Conservation (phyloP, 1,284 basidiomycete genomes). For the Puccinia novopanici region DNA sequence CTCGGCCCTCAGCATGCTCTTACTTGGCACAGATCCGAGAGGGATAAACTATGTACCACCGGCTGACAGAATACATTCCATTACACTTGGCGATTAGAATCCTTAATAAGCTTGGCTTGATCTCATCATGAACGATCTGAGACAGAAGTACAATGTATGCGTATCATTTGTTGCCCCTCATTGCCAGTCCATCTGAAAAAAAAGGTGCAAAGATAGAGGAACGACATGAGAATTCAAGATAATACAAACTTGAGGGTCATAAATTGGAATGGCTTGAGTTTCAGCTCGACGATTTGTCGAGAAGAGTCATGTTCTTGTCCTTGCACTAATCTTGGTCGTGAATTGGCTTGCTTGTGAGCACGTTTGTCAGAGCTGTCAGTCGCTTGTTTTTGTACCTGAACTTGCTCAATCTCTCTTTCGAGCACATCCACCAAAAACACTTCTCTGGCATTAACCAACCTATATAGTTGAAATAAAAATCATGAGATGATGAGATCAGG, state of each 20-base stretch:
- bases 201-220: no score
- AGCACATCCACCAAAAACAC: conserved; percentile 37
- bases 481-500: not conserved
- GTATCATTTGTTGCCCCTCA: no score
- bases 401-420: conserved; percentile 15
- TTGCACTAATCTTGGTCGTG: not conserved
- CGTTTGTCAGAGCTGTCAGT: not conserved
- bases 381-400: not conserved
- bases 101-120: no score
- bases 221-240: no score
- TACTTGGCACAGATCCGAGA: no score
- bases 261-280: conserved; percentile 4
- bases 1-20: no score
- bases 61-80: no score
- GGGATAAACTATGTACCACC: no score
- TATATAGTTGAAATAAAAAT: not conserved
- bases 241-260: not conserved
- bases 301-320: not conserved
- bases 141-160: no score
- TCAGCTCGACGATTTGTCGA: not conserved
- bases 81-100: no score
- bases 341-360: not conserved
- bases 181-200: no score
- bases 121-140: no score
- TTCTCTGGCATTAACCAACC: conserved; percentile 24